Base-by-base conservation (phyloP, 768 basidiomycete genomes). In the Dacryopinax spathularia region DNA sequence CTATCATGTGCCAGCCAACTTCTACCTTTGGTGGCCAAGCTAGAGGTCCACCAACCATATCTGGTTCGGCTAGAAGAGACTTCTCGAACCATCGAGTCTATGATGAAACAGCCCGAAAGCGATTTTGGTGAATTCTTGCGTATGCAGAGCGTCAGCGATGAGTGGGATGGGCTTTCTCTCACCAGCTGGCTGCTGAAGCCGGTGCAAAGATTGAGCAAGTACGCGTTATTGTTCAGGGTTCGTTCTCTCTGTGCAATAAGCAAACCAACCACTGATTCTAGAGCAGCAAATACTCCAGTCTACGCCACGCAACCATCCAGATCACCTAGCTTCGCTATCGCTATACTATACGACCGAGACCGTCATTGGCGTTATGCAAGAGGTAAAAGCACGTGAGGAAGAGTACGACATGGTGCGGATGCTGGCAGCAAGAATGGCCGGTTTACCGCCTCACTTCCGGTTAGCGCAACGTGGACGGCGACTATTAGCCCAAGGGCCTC, bases 41-140 rank as follows among this genome's bases (percentile, higher is more conserved):
- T 92, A 33, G 89, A 94, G 72, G 81, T 89, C 9, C 90, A 96
- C 68, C 90, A 92, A 72, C 87, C 90, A 20, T 95, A 93, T 73
- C 75, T 95, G 3, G 85, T 88, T 18, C 78, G 83, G 48, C 79
- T 93, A 34, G 85, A 85, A 44, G 78, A 78, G 34, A 82, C 86
- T 0, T 79, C 80, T 0, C 72, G 77, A 16, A 70, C 78, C 63
- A 82, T 89, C 39, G 79, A 81, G 56, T 69, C 73, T 20, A 74
- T 86, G 66, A 71, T 73, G 1, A 70, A 75, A 20, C 81, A 85
- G 64, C 71, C 72, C n/a, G 73, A 75, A 33, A 84, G 77, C 68
- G 88, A 93, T 67, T 88, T 96, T 73, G 89, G 88, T 0, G 89
- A 91, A 72, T 96, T 93, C 71, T 78, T 94, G 7, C 74, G 80